phyloP scores from a whole-genome alignment of 2,329 filamentous ascomycete species.

The Cladophialophora chaetospira region DNA sequence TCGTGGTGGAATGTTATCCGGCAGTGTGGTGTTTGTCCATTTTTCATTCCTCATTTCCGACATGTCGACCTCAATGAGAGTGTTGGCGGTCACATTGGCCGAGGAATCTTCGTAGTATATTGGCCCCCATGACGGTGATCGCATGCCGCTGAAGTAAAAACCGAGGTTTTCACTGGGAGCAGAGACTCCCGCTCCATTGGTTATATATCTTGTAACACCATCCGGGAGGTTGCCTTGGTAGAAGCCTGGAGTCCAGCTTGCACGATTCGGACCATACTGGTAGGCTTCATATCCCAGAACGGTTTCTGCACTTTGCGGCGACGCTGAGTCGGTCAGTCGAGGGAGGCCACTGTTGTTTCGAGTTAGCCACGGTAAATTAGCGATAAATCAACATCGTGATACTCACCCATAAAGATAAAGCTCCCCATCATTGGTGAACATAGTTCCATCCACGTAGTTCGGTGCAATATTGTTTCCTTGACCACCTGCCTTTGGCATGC shows the following conservation, averaged over 20 bases:
- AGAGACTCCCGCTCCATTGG: slow-evolving; percentile 64
- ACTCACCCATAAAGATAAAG: slow-evolving; percentile 60
- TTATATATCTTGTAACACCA: slow-evolving; percentile 61
- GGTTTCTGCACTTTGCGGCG: slow-evolving; percentile 38
- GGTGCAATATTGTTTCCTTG: slow-evolving; percentile 43
- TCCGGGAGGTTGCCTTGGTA: slow-evolving; percentile 44
- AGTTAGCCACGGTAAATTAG: slow-evolving; percentile 1
- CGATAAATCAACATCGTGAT: background rate
- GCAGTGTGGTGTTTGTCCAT: slow-evolving; percentile 62
- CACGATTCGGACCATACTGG: slow-evolving; percentile 52
- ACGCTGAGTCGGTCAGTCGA: slow-evolving; percentile 38
- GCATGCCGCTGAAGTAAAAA: slow-evolving; percentile 70
- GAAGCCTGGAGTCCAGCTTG: slow-evolving; percentile 51
- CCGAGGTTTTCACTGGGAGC: slow-evolving; percentile 70
- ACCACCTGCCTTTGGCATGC: slow-evolving; percentile 52
- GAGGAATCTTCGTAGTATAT: slow-evolving; percentile 55
- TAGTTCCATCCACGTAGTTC: slow-evolving; percentile 63
- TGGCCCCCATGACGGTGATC: slow-evolving; percentile 53
- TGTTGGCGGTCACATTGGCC: slow-evolving; percentile 49
- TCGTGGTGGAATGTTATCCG: slow-evolving; percentile 53
- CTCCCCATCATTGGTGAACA: slow-evolving; percentile 66
- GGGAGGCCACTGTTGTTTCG: slow-evolving; percentile 51
- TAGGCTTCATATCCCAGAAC: slow-evolving; percentile 57
- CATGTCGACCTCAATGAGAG: slow-evolving; percentile 65
- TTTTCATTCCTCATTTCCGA: slow-evolving; percentile 49